Evolutionary conservation across 164 flowering plant species (phyloP).

Genomic region (Sextonia rubra): DNA sequence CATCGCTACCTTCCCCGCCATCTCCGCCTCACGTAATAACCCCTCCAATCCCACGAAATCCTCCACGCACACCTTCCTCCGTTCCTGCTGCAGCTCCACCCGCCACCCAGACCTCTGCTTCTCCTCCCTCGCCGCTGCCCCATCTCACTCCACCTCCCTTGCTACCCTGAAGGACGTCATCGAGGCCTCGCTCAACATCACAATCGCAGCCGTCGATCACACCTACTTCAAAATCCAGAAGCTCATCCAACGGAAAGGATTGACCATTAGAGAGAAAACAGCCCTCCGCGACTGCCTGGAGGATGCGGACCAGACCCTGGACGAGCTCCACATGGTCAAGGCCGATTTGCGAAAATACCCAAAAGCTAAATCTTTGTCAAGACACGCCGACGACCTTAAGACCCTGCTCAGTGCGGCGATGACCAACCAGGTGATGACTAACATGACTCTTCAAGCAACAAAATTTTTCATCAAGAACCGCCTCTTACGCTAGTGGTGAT

Average conservation of each 20-base stretch:
- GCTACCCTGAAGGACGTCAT: too few species aligned
- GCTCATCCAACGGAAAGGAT: constrained; percentile 14
- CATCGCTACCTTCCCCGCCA: constrained; percentile 30
- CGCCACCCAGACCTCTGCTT: constrained; percentile 55
- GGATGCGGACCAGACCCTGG: constrained; percentile 51
- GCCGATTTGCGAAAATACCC: too few species aligned
- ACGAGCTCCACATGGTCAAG: neutral
- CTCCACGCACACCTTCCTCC: constrained; percentile 53
- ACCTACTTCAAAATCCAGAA: constrained; percentile 22
- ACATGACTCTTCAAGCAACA: too few species aligned
- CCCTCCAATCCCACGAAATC: too few species aligned
- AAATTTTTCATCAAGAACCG: too few species aligned
- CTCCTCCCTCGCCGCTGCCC: too few species aligned
- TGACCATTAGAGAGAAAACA: constrained; percentile 44
- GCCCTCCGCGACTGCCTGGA: constrained; percentile 86
- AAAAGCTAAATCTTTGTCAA: constrained; percentile 30
- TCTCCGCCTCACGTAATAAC: constrained; percentile 22
- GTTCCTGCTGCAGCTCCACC: constrained; percentile 57
- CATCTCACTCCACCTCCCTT: too few species aligned
- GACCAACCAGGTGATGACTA: constrained; percentile 66
- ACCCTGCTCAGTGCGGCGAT: constrained; percentile 64
- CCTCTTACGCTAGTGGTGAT: too few species aligned
- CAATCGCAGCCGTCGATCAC: neutral
- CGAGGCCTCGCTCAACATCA: neutral
- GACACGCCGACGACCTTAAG: constrained; percentile 61